A percentile compares a stretch with the other conserved stretches of the same genome.
Conservation (phyloP, 371 early-diverging fungal genomes). For the Coemansia sp. region DNA sequence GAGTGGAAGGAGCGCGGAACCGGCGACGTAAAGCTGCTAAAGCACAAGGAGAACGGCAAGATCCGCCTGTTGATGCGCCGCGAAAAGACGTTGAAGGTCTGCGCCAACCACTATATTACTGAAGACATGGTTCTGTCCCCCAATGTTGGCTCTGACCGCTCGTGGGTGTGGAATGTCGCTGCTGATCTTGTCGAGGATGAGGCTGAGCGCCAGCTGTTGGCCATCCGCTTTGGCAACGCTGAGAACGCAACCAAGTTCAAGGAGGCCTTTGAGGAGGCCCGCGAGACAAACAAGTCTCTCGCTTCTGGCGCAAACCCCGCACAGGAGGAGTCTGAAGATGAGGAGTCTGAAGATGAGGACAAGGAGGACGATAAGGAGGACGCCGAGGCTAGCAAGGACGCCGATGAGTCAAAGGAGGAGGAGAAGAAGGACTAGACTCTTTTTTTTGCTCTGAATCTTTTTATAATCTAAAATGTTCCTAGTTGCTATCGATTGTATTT, state of each 20-base stretch:
- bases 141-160: conserved; percentile 95
- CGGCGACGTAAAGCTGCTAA: conserved; percentile 91
- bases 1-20: conserved; percentile 99
- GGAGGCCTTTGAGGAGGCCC: conserved; percentile 67
- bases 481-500: neutral
- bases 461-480: neutral
- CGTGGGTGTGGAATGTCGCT: conserved; percentile 93
- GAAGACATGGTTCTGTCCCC: conserved; percentile 80
- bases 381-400: neutral
- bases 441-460: neutral
- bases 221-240: conserved; percentile 94
- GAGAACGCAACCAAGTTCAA: conserved; percentile 75
- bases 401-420: conserved; percentile 20
- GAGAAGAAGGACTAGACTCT: conserved; percentile 34
- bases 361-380: conserved; percentile 39
- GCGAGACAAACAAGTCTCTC: conserved; percentile 54
- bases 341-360: conserved; percentile 28
- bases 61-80: conserved; percentile 95
- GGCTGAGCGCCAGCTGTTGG: conserved; percentile 80
- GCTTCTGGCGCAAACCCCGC: conserved; percentile 20
- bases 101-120: conserved; percentile 92
- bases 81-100: conserved; percentile 96
- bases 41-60: conserved; percentile 85
- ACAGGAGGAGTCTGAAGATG: conserved; percentile 21
- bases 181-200: conserved; percentile 91